phyloP scores from a whole-genome alignment of 768 basidiomycete genomes.

The Russula lepida region DNA sequence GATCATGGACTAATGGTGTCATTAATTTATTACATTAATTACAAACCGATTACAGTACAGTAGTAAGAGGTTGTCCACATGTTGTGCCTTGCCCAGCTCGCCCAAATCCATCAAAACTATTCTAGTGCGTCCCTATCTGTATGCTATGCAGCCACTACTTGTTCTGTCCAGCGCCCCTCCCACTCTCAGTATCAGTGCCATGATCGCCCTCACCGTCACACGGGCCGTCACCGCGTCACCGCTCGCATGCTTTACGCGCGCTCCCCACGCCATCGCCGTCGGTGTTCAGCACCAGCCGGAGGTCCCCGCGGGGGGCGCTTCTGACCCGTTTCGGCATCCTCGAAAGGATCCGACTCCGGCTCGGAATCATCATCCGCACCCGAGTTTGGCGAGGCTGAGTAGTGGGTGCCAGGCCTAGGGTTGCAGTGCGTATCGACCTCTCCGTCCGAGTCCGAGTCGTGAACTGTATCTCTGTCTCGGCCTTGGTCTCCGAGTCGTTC shows the following conservation, averaged over 20 bases:
- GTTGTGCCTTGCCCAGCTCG: no score
- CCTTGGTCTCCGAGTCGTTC: neutral
- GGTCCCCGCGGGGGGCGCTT: neutral
- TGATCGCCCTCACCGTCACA: neutral
- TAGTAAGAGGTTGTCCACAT: no score
- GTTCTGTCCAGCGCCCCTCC: neutral
- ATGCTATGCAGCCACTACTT: neutral
- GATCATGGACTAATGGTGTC: neutral
- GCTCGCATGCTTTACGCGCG: neutral
- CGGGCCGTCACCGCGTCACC: no score
- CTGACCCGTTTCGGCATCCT: conserved; percentile 6
- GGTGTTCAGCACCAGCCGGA: neutral
- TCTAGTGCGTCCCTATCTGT: no score
- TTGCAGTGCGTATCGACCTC: neutral
- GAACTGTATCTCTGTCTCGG: neutral
- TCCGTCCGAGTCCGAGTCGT: conserved; percentile 2
- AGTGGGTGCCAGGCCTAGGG: no score
- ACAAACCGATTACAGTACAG: neutral
- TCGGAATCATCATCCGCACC: neutral
- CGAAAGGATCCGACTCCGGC: conserved; percentile 15
- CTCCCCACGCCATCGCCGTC: neutral
- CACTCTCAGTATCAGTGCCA: neutral
- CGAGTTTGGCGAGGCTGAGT: neutral
- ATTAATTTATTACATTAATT: neutral
- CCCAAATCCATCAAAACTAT: no score